Evolutionary conservation across 2,329 filamentous ascomycete genomes (phyloP), one percentile per base, ranked within the genome.

Genomic region (Xylariaceae sp.): DNA sequence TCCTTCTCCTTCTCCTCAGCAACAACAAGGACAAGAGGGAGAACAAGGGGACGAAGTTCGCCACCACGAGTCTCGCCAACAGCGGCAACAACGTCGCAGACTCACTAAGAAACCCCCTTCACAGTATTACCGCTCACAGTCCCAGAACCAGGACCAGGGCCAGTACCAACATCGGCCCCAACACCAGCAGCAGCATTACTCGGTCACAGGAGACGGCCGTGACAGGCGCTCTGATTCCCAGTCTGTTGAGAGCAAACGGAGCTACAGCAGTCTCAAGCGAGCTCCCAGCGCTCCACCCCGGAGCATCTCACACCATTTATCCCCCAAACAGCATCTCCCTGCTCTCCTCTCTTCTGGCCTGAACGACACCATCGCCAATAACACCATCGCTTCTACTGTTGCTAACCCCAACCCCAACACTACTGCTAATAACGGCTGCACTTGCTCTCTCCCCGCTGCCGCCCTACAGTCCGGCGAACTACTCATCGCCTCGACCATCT

Each of bases 231-330:
- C 78, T 75, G 82, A 85, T 76, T 75, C 79, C 74, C 77, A 77
- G 69, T 84, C 81, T 66, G 74, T 86, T 68, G 78, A 80, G 74
- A 85, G 81, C 77, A 81, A 85, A 78, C 80, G 80, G 74, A 87
- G 83, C 80, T 85, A 83, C 66, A 80, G 81, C 69, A 86, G 82
- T 73, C 77, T 87, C 72, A 81, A 78, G 72, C 80, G 82, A 72
- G 78, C 82, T 71, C 83, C 84, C 66, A 85, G 82, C 73, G 82
- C 82, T 75, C 82, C 82, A 70, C 76, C 61, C 57, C 10, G 13
- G 42, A 66, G 66, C 63, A 62, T 30, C 23, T 30, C 80, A 69
- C 77, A 74, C 75, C 75, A 72, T 62, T 68, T 69, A 58, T 79
- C 79, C 59, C 78, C 79, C 71, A 77, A 77, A 71, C 77, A 78